These are phyloP conservation scores for Fusarium sp. DNA, from an alignment of 2,329 filamentous ascomycete species.

Conservation along the genomic window DNA sequence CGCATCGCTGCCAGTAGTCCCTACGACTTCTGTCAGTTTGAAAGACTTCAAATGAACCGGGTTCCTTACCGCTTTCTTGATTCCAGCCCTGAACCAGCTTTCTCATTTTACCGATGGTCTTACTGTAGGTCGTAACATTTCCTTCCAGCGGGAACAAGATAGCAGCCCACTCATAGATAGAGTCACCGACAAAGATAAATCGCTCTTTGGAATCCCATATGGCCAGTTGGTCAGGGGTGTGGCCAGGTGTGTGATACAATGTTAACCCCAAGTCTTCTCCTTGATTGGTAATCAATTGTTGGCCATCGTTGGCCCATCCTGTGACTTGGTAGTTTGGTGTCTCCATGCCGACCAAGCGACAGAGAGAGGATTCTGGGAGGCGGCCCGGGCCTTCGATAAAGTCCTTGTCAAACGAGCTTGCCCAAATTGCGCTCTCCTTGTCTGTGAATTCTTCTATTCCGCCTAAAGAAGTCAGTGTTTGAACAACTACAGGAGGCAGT, in stretches of 20 bases:
- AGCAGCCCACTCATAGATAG: constrained; percentile 54
- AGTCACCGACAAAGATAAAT: constrained; percentile 60
- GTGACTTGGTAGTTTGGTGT: constrained; percentile 56
- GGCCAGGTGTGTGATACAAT: constrained; percentile 60
- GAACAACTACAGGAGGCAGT: not conserved
- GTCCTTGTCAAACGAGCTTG: constrained; percentile 51
- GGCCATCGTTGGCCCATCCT: constrained; percentile 55
- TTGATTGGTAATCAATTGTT: constrained; percentile 43
- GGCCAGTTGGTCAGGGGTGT: constrained; percentile 59
- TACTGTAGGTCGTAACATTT: constrained; percentile 26
- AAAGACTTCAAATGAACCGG: not conserved
- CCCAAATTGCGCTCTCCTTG: constrained; percentile 39
- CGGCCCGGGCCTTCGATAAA: constrained; percentile 53
- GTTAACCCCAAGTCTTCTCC: constrained; percentile 50
- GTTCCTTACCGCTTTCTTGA: not conserved
- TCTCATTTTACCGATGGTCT: constrained; percentile 24
- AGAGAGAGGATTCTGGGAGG: constrained; percentile 55
- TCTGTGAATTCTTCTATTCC: constrained; percentile 52
- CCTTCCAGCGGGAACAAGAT: constrained; percentile 38
- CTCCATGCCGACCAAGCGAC: constrained; percentile 50
- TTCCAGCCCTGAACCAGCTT: constrained; percentile 28
- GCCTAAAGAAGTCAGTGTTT: constrained; percentile 25
- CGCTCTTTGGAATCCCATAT: constrained; percentile 59
- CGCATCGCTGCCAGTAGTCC: not conserved
- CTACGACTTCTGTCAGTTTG: not conserved